Evolutionary conservation across 2,329 filamentous ascomycete genomes (phyloP).

Genomic region (Dactylonectria macrodidyma): DNA sequence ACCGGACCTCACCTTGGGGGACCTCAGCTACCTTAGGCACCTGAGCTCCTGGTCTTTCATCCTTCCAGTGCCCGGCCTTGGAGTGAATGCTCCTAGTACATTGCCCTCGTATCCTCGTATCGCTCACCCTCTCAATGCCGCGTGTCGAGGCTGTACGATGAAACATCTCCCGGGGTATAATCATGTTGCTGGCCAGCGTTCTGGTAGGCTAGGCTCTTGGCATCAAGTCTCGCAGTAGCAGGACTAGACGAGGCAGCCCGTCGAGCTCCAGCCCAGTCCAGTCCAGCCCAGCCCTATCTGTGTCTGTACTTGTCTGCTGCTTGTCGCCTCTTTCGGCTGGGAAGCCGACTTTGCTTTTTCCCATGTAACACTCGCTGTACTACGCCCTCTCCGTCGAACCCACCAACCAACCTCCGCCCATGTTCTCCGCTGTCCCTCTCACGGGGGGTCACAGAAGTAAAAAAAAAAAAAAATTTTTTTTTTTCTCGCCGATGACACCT

Average conservation of each 20-base stretch:
- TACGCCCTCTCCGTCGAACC: neutral
- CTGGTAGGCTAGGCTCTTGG: slow-evolving; percentile 20
- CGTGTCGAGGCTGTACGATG: slow-evolving; percentile 9
- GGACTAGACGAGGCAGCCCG: neutral
- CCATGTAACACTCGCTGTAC: neutral
- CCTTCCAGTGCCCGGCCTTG: neutral
- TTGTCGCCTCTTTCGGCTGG: neutral
- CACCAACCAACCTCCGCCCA: neutral
- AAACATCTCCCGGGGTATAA: slow-evolving; percentile 16
- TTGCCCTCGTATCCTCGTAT: neutral
- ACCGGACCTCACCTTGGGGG: too few species aligned
- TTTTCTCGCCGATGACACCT: too few species aligned
- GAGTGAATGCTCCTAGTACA: neutral
- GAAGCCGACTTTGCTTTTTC: neutral
- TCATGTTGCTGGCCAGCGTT: slow-evolving; percentile 14
- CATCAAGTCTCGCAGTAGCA: neutral
- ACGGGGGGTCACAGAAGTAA: too few species aligned
- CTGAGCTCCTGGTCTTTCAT: neutral
- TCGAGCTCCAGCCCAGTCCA: neutral
- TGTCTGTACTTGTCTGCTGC: neutral
- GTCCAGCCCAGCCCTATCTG: neutral
- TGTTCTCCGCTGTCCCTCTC: too few species aligned
- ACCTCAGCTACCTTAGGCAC: neutral
- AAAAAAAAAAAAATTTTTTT: too few species aligned
- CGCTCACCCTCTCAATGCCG: neutral